Evolutionary conservation across 495 filamentous ascomycete species (phyloP), one percentile per base, ranked within the genome.

Genomic region (Chaetomium cochliodes): DNA sequence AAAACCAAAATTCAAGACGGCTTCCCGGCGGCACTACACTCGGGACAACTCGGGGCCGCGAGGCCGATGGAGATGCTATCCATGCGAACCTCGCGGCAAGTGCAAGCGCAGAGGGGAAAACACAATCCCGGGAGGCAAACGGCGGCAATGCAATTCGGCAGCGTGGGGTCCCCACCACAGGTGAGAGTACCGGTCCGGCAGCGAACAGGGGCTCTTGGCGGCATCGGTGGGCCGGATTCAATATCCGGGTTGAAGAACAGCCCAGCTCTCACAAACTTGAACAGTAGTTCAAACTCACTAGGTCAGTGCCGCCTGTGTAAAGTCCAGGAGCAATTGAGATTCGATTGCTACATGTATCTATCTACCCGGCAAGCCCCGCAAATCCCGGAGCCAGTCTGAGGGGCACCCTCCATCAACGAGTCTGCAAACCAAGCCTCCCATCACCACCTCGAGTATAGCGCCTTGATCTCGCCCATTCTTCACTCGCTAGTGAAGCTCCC

Each of bases 111-210:
- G 62, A 54, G 59, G 58, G 65, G 56, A 70, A 66, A 70, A 69
- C 28, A 60, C 65, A 67, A 51, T 66, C 20, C 69, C 69, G 65
- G 65, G 51, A 62, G 51, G 58, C 50, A 54, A 60, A 49, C 50
- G 62, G 64, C 69, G 71, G 71, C 72, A 74, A 26, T 70, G 33
- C 30, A 61, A 28, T n/a, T 66, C 69, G 67, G 71, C 71, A 72
- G 57, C 67, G 65, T 64, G 65, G 66, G 65, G 65, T 53, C 60
- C 44, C 67, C 47, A 63, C 62, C 46, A 0, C 23, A 8, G 46
- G 46, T n/a, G n/a, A n/a, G n/a, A n/a, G 18, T 22, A 44, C 41
- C 13, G 41, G 41, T 18, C 41, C 41, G 13, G 15, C 16, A 44
- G 41, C 9, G 13, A 42, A 8, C 28, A 30, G 28, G 18, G n/a